phyloP scores from a whole-genome alignment of 2,329 filamentous ascomycete genomes.

The Cytospora chrysosperma region DNA sequence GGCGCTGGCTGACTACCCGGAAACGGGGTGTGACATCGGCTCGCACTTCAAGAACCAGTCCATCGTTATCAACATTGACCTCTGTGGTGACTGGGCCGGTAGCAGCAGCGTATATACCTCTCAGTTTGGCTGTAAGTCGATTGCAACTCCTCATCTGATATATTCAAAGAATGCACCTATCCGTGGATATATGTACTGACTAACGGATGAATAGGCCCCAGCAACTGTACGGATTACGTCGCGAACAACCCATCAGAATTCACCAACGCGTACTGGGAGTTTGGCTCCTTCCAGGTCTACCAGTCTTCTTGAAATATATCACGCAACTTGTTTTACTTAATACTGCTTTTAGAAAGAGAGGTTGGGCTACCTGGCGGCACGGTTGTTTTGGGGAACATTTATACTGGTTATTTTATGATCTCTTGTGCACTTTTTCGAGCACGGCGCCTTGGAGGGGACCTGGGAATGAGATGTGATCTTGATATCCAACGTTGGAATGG shows the following conservation, averaged over 20 bases:
- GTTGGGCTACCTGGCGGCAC: not conserved
- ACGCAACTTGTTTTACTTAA: not conserved
- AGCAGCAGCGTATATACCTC: constrained; percentile 37
- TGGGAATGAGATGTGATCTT: not conserved
- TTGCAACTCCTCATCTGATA: not conserved
- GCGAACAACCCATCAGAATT: constrained; percentile 56
- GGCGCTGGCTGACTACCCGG: constrained; percentile 64
- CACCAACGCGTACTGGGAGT: constrained; percentile 63
- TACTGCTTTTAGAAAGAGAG: not conserved
- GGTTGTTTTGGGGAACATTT: not conserved
- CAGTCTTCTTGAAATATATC: constrained; percentile 33
- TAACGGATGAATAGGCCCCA: constrained; percentile 43
- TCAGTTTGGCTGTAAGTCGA: constrained; percentile 43
- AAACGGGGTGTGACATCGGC: constrained; percentile 58
- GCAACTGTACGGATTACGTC: constrained; percentile 57
- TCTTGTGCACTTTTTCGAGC: not conserved
- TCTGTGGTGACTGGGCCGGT: constrained; percentile 59
- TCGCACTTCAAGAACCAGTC: constrained; percentile 64
- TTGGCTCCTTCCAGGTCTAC: constrained; percentile 61
- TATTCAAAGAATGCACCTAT: no score
- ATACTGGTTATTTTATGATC: not conserved
- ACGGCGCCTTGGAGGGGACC: not conserved
- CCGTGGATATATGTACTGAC: not conserved
- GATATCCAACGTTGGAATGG: no score
- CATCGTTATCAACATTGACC: constrained; percentile 65